Evolutionary conservation across 352 stramenopile species (phyloP), one percentile per base, ranked within the genome.

Genomic region (Globisporangium echinulatum): DNA sequence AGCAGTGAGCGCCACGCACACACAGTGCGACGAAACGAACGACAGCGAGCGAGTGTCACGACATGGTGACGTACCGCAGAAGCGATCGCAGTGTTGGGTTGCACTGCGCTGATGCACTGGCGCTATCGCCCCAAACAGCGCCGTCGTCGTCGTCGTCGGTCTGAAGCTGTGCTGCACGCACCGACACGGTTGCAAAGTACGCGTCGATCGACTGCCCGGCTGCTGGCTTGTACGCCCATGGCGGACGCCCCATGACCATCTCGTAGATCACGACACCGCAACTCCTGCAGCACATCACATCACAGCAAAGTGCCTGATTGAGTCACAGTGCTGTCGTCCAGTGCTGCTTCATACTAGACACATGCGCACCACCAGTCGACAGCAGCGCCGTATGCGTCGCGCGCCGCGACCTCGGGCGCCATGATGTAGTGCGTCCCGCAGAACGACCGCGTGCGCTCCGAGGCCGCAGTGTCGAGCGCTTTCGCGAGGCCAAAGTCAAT

Each of bases 401-500:
- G 62, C n/a, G 58, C 62, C 50, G 79, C 85, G 19, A 94, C 57
- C 40, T 94, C 84, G 0, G 84, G 84, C 1, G 82, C 80, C 71
- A 89, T 88, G 51, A 88, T 62, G 54, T 92, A 94, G 40, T 87
- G 78, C 9, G 84, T 94, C 1, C 84, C 82, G 55, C 78, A 89
- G 15, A 85, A 60, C 4, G 83, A 88, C 11, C 66, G 62, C 15
- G 76, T 69, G 38, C 61, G 46, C 17, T 53, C 17, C 11, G 33
- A n/a, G 37, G 33, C n/a, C 0, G 25, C 44, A 44, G 68, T n/a
- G 59, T 43, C 40, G 19, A 69, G 48, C 8, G 63, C 54, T 54
- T 71, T 83, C 17, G 84, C 71, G 52, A 94, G 72, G 36, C 84
- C 84, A 67, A 88, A 92, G 68, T 94, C 84, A 48, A 94, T 87